phyloP scores from a whole-genome alignment of 2,329 filamentous ascomycete genomes.

The Calonectria pseudoturangicola region DNA sequence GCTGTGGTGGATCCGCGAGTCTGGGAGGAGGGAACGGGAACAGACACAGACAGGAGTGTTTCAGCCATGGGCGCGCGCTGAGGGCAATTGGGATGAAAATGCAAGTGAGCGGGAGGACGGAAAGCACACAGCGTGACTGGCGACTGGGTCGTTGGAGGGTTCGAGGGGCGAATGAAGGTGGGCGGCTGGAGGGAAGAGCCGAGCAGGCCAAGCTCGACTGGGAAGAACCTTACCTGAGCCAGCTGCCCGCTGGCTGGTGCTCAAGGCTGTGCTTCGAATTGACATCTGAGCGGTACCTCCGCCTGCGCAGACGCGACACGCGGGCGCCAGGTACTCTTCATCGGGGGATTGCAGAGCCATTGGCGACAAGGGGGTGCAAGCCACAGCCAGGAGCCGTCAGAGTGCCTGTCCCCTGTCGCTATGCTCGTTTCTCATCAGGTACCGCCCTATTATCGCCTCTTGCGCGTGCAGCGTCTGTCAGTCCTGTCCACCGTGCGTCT shows the following conservation, averaged over 20 bases:
- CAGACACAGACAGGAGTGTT: slow-evolving; percentile 27
- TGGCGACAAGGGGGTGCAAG: slow-evolving; percentile 17
- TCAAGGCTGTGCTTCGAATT: slow-evolving; percentile 18
- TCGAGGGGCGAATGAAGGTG: slow-evolving; percentile 33
- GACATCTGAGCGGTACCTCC: slow-evolving; percentile 18
- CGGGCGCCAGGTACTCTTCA: slow-evolving; percentile 16
- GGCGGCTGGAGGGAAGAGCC: slow-evolving; percentile 34
- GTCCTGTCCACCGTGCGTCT: background rate
- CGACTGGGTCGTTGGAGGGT: slow-evolving; percentile 16
- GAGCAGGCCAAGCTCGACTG: slow-evolving; percentile 11
- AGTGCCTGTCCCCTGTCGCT: slow-evolving; percentile 20
- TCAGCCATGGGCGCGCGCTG: slow-evolving; percentile 29
- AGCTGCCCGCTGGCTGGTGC: slow-evolving; percentile 23
- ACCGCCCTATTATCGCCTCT: slow-evolving; percentile 13
- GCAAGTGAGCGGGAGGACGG: slow-evolving; percentile 24
- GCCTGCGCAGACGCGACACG: background rate
- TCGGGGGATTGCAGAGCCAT: slow-evolving; percentile 24
- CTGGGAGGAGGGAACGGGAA: background rate
- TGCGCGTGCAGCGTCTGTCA: slow-evolving; percentile 23
- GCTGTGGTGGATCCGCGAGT: slow-evolving; percentile 10
- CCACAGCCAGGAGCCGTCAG: slow-evolving; percentile 18
- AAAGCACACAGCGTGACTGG: slow-evolving; percentile 23
- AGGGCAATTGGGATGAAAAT: slow-evolving; percentile 30
- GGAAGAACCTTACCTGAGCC: slow-evolving; percentile 9
- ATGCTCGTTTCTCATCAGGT: background rate